Percentiles rank a stretch among this genome's conserved stretches.
Evolutionary conservation across 352 stramenopile genomes (phyloP).

Genomic region (Blastocystis sp.): DNA sequence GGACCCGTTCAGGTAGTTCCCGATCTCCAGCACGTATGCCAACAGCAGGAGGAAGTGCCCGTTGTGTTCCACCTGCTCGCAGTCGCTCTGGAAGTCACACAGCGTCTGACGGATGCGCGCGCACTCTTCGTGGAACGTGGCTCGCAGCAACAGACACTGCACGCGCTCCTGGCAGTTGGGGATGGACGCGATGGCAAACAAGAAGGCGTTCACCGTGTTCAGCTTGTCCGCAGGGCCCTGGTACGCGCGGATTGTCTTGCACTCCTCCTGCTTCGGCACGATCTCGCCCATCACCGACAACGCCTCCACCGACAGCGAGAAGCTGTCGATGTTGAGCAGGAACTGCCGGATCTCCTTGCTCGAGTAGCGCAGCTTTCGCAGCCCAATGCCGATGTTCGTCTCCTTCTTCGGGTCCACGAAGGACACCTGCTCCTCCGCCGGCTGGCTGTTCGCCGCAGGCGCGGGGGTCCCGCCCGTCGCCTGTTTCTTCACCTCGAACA

Average conservation of each 20-base stretch:
- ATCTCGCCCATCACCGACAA: slow-evolving; percentile 43
- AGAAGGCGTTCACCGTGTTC: slow-evolving; percentile 33
- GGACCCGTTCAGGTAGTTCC: slow-evolving; percentile 54
- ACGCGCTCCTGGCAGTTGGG: slow-evolving; percentile 42
- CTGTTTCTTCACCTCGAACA: slow-evolving; percentile 50
- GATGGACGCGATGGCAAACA: slow-evolving; percentile 25
- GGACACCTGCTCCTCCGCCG: background rate
- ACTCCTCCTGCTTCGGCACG: slow-evolving; percentile 47
- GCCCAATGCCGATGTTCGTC: slow-evolving; percentile 57
- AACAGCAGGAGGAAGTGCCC: slow-evolving; percentile 31
- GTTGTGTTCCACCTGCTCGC: slow-evolving; percentile 15
- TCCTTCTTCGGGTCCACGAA: slow-evolving; percentile 54
- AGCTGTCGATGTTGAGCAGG: slow-evolving; percentile 29
- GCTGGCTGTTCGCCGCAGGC: background rate
- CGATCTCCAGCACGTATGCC: slow-evolving; percentile 28
- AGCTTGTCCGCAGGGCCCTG: slow-evolving; percentile 17
- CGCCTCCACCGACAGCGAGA: slow-evolving; percentile 37
- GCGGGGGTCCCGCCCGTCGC: background rate
- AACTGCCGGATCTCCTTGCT: slow-evolving; percentile 21
- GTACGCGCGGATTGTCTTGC: slow-evolving; percentile 6
- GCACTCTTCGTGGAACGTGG: slow-evolving; percentile 20
- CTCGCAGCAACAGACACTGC: slow-evolving; percentile 18
- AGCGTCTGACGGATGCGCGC: background rate
- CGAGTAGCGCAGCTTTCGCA: slow-evolving; percentile 39
- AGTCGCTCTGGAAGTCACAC: slow-evolving; percentile 20